Evolutionary conservation across 2,329 filamentous ascomycete genomes (phyloP).

Genomic region (Epichloe elymi): DNA sequence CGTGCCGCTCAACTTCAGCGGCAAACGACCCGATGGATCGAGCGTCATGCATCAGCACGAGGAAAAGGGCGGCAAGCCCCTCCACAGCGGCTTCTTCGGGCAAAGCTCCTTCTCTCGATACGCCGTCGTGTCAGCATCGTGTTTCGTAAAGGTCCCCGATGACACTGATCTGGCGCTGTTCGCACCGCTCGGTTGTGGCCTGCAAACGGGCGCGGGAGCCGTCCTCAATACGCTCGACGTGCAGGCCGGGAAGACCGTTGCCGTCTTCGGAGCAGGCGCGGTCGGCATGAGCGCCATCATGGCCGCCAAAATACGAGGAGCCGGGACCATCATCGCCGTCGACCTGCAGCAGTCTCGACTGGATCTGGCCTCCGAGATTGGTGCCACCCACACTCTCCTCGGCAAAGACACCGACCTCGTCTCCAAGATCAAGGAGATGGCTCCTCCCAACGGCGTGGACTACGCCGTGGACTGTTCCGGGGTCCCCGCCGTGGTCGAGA

Average conservation of each 20-base stretch:
- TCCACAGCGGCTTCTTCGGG: conserved; percentile 18
- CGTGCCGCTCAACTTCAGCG: neutral
- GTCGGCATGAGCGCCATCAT: neutral
- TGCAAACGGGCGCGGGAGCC: conserved; percentile 22
- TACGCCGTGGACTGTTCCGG: conserved; percentile 20
- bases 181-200: conserved; percentile 21
- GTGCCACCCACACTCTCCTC: neutral
- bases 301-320: neutral
- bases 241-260: conserved; percentile 13
- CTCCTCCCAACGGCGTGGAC: conserved; percentile 13
- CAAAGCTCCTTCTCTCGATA: conserved; percentile 21
- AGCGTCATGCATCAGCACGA: neutral
- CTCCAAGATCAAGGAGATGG: conserved; percentile 11
- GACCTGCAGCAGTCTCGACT: neutral
- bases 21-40: neutral
- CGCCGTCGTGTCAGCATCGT: conserved; percentile 16
- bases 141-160: conserved; percentile 15
- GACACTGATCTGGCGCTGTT: conserved; percentile 17
- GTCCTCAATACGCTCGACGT: conserved; percentile 19
- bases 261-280: conserved; percentile 13
- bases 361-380: neutral
- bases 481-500: conserved; percentile 26
- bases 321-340: neutral
- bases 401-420: neutral
- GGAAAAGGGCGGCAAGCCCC: neutral